phyloP scores from a whole-genome alignment of 495 filamentous ascomycete species.

The Neurospora sp. region DNA sequence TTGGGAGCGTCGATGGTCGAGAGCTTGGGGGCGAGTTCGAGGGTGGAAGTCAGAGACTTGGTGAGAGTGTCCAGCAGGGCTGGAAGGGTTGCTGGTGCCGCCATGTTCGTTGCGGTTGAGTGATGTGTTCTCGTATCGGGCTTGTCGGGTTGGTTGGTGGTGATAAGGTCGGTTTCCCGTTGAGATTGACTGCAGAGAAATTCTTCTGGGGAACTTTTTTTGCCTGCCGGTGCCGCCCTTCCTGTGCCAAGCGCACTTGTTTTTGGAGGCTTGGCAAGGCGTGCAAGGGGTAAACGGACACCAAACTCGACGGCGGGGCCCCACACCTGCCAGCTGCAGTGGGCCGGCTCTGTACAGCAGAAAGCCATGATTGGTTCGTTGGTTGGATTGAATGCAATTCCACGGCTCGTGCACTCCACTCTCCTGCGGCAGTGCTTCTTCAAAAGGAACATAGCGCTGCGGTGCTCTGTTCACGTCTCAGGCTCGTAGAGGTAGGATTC shows the following conservation, averaged over 20 bases:
- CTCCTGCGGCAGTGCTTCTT: background rate
- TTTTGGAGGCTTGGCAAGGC: background rate
- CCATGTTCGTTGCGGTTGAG: slow-evolving; percentile 26
- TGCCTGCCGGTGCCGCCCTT: background rate
- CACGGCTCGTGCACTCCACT: background rate
- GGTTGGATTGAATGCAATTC: background rate
- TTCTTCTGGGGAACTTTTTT: background rate
- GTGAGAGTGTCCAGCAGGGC: slow-evolving; percentile 53
- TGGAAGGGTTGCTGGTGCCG: slow-evolving; percentile 39
- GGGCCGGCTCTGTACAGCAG: background rate
- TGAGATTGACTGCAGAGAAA: background rate
- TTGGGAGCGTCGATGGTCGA: slow-evolving; percentile 49
- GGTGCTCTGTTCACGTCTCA: background rate
- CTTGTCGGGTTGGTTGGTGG: background rate
- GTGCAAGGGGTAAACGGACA: background rate
- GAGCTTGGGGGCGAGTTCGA: slow-evolving; percentile 51
- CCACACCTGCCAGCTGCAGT: background rate
- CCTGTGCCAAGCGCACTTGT: background rate
- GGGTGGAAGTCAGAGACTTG: slow-evolving; percentile 49
- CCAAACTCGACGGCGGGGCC: background rate
- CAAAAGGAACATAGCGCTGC: background rate
- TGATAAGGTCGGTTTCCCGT: background rate
- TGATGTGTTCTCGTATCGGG: background rate
- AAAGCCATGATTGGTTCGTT: background rate
- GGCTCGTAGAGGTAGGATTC: background rate